These are phyloP conservation scores for Bromus sterilis DNA, from an alignment of 176 grass and related monocot genomes.

Conservation along the genomic window DNA sequence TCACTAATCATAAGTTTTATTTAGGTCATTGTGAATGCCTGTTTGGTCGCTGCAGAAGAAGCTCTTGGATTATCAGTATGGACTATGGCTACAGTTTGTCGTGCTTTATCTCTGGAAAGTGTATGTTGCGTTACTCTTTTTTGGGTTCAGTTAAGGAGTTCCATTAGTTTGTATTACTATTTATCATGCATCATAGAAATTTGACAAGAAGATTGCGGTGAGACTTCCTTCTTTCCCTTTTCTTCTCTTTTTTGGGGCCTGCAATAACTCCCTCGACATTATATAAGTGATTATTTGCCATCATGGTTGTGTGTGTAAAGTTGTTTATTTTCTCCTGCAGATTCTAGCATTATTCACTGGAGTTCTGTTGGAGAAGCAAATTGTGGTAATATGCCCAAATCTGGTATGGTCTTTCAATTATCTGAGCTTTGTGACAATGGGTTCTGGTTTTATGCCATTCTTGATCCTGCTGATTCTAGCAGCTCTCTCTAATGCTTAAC, in stretches of 20 bases:
- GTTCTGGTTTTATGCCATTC: conserved; percentile 7
- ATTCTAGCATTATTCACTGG: conserved; percentile 74
- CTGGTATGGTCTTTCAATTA: conserved; percentile 55
- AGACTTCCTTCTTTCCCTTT: neutral
- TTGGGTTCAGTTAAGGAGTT: neutral
- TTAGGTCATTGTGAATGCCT: conserved; percentile 64
- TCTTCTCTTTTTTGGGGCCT: neutral
- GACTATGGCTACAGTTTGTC: conserved; percentile 80
- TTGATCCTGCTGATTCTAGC: conserved; percentile 33
- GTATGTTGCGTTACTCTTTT: conserved; percentile 36
- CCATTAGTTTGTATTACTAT: neutral
- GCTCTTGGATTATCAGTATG: conserved; percentile 81
- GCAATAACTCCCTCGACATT: neutral
- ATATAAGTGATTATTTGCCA: neutral
- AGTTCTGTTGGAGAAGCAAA: conserved; percentile 90
- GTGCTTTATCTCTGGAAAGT: conserved; percentile 84
- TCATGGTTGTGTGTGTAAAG: conserved; percentile 21
- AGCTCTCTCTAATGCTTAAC: conserved; percentile 25
- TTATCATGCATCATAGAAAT: neutral
- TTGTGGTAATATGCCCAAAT: conserved; percentile 85
- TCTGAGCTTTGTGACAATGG: neutral
- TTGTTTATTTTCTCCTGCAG: conserved; percentile 47
- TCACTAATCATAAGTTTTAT: conserved; percentile 28
- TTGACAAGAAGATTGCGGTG: neutral
- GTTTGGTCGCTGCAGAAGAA: conserved; percentile 84